phyloP scores from a whole-genome alignment of 768 basidiomycete species.

The Trametes meyenii region DNA sequence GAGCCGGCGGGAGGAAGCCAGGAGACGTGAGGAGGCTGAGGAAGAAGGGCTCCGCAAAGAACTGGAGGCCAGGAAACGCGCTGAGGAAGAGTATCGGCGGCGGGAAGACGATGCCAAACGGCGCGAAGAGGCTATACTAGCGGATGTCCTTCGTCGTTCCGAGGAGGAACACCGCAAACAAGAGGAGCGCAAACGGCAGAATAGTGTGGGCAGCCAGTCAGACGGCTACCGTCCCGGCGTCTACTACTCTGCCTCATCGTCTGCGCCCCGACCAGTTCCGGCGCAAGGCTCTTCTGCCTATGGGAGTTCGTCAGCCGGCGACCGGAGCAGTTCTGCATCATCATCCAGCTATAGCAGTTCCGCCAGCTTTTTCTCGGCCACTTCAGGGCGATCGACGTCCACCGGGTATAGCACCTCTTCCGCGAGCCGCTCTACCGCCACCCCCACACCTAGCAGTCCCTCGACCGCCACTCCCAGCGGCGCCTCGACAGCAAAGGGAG shows the following conservation, averaged over 20 bases:
- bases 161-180: slow-evolving; percentile 39
- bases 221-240: slow-evolving; percentile 20
- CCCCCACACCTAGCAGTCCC: slow-evolving; percentile 27
- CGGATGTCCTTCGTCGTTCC: slow-evolving; percentile 35
- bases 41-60: background rate
- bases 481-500: slow-evolving; percentile 2
- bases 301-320: slow-evolving; percentile 26
- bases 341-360: slow-evolving; percentile 30
- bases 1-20: slow-evolving; percentile 1
- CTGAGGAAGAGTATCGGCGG: slow-evolving; percentile 17
- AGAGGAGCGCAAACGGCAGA: slow-evolving; percentile 23
- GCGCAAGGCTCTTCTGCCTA: slow-evolving; percentile 28
- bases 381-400: slow-evolving; percentile 23
- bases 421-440: slow-evolving; percentile 32
- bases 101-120: slow-evolving; percentile 23
- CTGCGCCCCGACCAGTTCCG: slow-evolving; percentile 33
- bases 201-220: slow-evolving; percentile 28
- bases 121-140: slow-evolving; percentile 33
- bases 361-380: slow-evolving; percentile 27
- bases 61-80: slow-evolving; percentile 12
- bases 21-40: slow-evolving; percentile 8
- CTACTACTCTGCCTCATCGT: slow-evolving; percentile 37
- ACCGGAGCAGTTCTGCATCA: slow-evolving; percentile 35
- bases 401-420: slow-evolving; percentile 26
- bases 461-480: slow-evolving; percentile 6